A percentile compares a stretch with the other conserved stretches of the same genome.
phyloP scores from a whole-genome alignment of 106 monocot genomes.

The Hemerocallis citrina region DNA sequence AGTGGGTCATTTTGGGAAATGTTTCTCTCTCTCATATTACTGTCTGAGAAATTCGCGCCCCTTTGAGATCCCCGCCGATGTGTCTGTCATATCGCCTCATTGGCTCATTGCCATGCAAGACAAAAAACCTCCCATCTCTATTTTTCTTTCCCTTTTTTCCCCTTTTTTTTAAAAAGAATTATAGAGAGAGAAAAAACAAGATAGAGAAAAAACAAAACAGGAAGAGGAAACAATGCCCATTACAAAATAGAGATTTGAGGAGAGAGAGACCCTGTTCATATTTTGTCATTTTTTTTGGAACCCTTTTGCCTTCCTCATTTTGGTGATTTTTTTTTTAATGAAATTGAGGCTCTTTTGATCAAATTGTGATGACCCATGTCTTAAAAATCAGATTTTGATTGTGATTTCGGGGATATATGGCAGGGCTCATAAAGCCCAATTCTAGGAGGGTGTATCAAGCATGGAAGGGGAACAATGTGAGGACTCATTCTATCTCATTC shows the following conservation, averaged over 20 bases:
- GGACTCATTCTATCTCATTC: background rate
- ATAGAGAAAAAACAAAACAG: background rate
- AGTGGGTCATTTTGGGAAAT: no score
- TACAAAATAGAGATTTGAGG: no score
- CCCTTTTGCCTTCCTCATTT: background rate
- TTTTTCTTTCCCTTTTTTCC: background rate
- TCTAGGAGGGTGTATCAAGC: conserved; percentile 67
- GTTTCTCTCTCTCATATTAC: background rate
- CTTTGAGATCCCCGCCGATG: conserved; percentile 4
- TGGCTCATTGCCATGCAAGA: conserved; percentile 2
- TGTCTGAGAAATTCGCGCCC: background rate
- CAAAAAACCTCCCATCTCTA: background rate
- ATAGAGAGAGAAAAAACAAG: background rate
- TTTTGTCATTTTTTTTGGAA: conserved; percentile 1
- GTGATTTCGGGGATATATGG: background rate
- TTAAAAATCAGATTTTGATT: background rate
- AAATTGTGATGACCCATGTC: background rate
- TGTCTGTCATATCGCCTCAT: conserved; percentile 6
- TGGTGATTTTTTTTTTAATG: no score
- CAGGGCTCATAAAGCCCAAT: conserved; percentile 10
- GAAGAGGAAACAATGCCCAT: no score
- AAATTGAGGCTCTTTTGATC: no score
- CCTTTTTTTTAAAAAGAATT: background rate
- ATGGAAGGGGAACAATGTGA: conserved; percentile 96
- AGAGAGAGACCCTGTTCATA: background rate